phyloP scores from a whole-genome alignment of 345 rosid species.

The Carallia brachiata region DNA sequence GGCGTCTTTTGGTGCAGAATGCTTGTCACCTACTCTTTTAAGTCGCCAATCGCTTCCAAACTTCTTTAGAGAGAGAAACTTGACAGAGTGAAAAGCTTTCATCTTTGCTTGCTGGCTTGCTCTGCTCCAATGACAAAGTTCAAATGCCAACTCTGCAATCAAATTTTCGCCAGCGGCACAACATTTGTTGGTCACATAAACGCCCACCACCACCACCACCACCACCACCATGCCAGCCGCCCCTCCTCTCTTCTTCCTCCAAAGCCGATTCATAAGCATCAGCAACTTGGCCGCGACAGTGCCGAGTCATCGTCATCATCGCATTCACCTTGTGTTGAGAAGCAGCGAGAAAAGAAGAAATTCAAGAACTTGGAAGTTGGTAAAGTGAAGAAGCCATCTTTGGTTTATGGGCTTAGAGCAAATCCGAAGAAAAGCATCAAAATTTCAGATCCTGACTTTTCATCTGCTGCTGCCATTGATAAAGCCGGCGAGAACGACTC shows the following conservation, averaged over 20 bases:
- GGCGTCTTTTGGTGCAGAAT: slow-evolving; percentile 40
- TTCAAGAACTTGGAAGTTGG: slow-evolving; percentile 12
- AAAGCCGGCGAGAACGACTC: slow-evolving; percentile 37
- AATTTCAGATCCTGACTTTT: slow-evolving; percentile 40
- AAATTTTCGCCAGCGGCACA: slow-evolving; percentile 31
- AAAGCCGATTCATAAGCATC: neutral
- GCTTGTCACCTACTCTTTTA: slow-evolving; percentile 44
- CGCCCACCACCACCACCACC: slow-evolving; percentile 34
- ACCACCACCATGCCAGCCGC: slow-evolving; percentile 17
- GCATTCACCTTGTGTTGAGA: slow-evolving; percentile 16
- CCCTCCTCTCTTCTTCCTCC: slow-evolving; percentile 19
- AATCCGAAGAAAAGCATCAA: slow-evolving; percentile 35
- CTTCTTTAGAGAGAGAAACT: slow-evolving; percentile 14
- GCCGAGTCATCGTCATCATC: slow-evolving; percentile 13
- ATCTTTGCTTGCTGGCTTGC: slow-evolving; percentile 19
- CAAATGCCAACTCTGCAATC: slow-evolving; percentile 35
- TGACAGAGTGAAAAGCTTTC: neutral
- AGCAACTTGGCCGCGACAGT: slow-evolving; percentile 10
- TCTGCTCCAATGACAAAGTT: slow-evolving; percentile 24
- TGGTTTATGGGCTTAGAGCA: slow-evolving; percentile 32
- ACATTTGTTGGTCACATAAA: slow-evolving; percentile 39
- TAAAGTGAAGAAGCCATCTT: slow-evolving; percentile 4
- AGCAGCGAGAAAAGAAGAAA: slow-evolving; percentile 12
- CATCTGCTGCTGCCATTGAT: slow-evolving; percentile 19
- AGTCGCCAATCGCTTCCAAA: slow-evolving; percentile 17